phyloP scores from a whole-genome alignment of 805 yeast species.

The Lachancea meyersii region DNA sequence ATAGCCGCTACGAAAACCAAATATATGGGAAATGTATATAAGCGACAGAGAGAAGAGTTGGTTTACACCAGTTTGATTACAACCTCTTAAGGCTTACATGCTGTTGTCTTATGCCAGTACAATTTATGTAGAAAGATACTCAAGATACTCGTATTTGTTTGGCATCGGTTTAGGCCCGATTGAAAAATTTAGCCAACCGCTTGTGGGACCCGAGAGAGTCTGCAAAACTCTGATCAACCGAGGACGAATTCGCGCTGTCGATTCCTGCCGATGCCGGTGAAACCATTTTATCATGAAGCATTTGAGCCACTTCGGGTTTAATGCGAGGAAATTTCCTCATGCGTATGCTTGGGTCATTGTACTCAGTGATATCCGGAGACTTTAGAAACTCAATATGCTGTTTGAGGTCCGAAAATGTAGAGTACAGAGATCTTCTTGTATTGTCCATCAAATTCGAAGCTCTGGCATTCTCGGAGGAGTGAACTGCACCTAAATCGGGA shows the following conservation, averaged over 20 bases:
- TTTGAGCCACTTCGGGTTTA: conserved; percentile 62
- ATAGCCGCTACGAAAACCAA: not conserved
- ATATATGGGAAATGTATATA: not conserved
- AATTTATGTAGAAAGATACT: not conserved
- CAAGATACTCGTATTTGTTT: not conserved
- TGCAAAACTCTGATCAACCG: conserved; percentile 5
- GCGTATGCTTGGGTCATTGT: conserved; percentile 47
- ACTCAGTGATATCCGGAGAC: conserved; percentile 58
- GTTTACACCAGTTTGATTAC: too few relatives aligned
- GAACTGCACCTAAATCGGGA: conserved; percentile 15
- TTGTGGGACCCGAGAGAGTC: conserved; percentile 12
- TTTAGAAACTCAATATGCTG: conserved; percentile 72
- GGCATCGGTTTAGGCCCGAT: conserved; percentile 15
- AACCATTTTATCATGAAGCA: conserved; percentile 46
- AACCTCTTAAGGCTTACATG: not conserved
- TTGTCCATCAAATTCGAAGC: conserved; percentile 26
- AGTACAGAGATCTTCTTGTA: conserved; percentile 48
- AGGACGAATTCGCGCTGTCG: conserved; percentile 4
- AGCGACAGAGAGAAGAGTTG: too few relatives aligned
- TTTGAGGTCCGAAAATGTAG: conserved; percentile 71
- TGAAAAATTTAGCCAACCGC: conserved; percentile 25
- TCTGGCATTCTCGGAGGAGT: conserved; percentile 11
- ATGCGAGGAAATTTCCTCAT: conserved; percentile 68
- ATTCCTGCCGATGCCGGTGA: conserved; percentile 7
- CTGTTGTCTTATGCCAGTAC: not conserved